Evolutionary conservation across 139 green algal genomes (phyloP).

Genomic region (Chlorella sp.): DNA sequence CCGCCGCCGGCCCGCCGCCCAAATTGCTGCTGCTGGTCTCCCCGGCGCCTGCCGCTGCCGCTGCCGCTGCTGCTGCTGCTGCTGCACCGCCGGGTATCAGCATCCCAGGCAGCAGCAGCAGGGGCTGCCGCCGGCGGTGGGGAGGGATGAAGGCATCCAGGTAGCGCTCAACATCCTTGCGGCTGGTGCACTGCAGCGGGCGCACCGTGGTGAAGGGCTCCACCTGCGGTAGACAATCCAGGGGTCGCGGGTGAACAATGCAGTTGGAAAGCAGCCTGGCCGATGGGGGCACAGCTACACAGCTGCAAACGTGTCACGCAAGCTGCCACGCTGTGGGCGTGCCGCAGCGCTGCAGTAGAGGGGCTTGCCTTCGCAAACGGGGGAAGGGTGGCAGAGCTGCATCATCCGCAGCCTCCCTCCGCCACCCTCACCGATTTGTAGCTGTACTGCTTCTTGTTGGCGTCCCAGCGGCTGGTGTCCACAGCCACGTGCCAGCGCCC

Average conservation of each 20-base stretch:
- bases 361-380: too few species aligned
- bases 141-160: conserved; percentile 33
- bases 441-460: not conserved
- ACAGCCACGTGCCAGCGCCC: conserved; percentile 38
- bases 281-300: too few species aligned
- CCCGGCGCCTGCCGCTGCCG: not conserved
- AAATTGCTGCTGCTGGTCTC: not conserved
- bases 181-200: conserved; percentile 18
- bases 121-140: not conserved
- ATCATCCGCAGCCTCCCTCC: not conserved
- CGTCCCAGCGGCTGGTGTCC: conserved; percentile 30
- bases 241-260: not conserved
- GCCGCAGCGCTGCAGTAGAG: too few species aligned
- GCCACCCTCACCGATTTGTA: conserved; percentile 8
- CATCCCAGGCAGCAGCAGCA: too few species aligned
- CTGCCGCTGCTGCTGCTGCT: not conserved
- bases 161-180: conserved; percentile 20
- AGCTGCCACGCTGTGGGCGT: too few species aligned
- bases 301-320: too few species aligned
- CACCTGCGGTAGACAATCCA: not conserved
- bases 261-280: too few species aligned
- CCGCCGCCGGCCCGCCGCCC: not conserved
- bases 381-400: not conserved
- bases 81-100: not conserved
- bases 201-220: conserved; percentile 24